Conservation (phyloP, 2,329 filamentous ascomycete species). For the Mycosphaerelloides madeirae region DNA sequence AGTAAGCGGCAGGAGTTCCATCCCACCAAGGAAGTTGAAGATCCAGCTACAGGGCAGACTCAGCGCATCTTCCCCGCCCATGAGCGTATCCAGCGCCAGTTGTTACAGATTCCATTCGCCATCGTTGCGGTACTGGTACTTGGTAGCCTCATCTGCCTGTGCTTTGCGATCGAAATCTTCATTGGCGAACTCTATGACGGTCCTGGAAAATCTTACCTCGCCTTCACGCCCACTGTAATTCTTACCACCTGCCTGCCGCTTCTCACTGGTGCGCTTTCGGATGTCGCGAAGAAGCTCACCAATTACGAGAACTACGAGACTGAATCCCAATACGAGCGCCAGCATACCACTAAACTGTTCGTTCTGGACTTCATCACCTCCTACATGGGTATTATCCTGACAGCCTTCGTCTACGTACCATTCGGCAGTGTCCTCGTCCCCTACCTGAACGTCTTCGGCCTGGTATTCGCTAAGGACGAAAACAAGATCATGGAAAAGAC, state of each 20-base stretch:
- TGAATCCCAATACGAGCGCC: conserved; percentile 73
- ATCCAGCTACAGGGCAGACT: conserved; percentile 76
- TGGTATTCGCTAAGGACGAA: conserved; percentile 69
- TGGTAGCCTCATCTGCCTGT: conserved; percentile 75
- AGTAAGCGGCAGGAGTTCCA: conserved; percentile 71
- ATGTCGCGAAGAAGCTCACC: conserved; percentile 70
- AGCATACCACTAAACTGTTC: conserved; percentile 88
- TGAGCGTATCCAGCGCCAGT: conserved; percentile 70
- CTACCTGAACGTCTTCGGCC: conserved; percentile 75
- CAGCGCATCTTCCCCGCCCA: conserved; percentile 69
- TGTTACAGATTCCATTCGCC: conserved; percentile 81
- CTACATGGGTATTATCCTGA: conserved; percentile 86
- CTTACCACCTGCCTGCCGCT: conserved; percentile 78
- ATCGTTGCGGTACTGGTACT: conserved; percentile 66
- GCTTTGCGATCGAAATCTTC: conserved; percentile 92
- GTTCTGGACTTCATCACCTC: conserved; percentile 95
- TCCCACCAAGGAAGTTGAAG: conserved; percentile 70
- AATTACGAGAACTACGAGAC: conserved; percentile 91
- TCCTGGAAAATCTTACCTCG: conserved; percentile 77
- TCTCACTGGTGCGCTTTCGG: conserved; percentile 69
- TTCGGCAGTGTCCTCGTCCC: conserved; percentile 82
- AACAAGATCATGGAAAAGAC: conserved; percentile 58
- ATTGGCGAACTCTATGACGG: conserved; percentile 91
- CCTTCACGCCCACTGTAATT: conserved; percentile 82
- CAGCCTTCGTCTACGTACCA: conserved; percentile 89